Percentiles rank a stretch among this genome's conserved stretches.
phyloP scores from a whole-genome alignment of 1,284 basidiomycete species.

The Uromyces viciae-fabae region DNA sequence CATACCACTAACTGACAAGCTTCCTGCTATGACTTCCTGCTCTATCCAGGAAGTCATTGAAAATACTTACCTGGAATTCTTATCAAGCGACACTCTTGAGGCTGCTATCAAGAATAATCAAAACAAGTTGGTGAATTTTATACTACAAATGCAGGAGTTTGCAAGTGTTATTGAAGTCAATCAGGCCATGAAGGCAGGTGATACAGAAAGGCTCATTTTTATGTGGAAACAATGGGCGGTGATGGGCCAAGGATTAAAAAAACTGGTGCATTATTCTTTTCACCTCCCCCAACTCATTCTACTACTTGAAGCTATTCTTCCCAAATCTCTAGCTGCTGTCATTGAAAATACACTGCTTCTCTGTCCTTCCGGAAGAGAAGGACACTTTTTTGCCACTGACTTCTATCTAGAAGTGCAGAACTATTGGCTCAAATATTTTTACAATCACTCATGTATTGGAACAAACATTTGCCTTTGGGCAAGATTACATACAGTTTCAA shows the following conservation, averaged over 20 bases:
- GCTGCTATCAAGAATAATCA: neutral
- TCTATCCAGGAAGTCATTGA: constrained; percentile 7
- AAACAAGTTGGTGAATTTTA: neutral
- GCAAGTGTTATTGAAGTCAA: constrained; percentile 13
- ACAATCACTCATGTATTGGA: constrained; percentile 21
- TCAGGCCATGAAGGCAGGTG: neutral
- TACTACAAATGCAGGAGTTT: neutral
- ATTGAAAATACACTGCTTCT: constrained; percentile 7
- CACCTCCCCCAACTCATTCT: constrained; percentile 9
- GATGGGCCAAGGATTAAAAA: constrained; percentile 15
- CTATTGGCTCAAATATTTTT: constrained; percentile 28
- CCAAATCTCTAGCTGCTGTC: neutral
- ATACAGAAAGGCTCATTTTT: neutral
- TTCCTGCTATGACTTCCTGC: neutral
- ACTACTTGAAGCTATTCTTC: neutral
- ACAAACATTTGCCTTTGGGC: neutral
- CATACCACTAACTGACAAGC: neutral
- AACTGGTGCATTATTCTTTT: constrained; percentile 11
- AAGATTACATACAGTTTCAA: neutral
- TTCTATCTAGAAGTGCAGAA: constrained; percentile 17
- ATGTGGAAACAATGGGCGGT: constrained; percentile 7
- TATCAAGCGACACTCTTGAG: neutral
- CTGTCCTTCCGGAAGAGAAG: neutral
- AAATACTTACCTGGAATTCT: neutral
- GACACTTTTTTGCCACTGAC: constrained; percentile 18